Conservation (phyloP, 2,329 filamentous ascomycete species). For the Juglanconis sp. region DNA sequence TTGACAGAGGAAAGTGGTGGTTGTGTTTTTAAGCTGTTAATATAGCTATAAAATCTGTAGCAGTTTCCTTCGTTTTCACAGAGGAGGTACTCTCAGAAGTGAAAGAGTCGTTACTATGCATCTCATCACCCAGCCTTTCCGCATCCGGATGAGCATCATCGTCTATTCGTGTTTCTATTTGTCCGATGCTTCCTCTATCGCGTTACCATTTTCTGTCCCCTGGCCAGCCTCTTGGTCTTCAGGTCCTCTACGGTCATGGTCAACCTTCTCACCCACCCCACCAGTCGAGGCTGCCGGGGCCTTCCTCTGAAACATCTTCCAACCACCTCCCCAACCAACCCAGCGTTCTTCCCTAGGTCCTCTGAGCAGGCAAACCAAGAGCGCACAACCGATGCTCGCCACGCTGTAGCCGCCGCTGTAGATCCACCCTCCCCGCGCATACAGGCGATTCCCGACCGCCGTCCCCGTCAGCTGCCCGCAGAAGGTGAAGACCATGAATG, state of each 20-base stretch:
- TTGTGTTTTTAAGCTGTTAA: too few relatives aligned
- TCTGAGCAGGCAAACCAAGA: neutral
- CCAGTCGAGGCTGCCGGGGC: neutral
- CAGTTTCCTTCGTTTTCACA: too few relatives aligned
- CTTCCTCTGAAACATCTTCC: neutral
- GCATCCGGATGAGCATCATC: too few relatives aligned
- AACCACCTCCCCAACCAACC: neutral
- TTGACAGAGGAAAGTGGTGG: neutral
- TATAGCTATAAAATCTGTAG: too few relatives aligned
- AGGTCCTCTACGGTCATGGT: neutral
- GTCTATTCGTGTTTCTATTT: neutral
- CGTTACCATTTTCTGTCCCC: neutral
- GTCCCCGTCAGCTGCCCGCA: constrained; percentile 17
- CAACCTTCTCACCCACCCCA: neutral
- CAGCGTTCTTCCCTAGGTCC: neutral
- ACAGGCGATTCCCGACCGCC: neutral
- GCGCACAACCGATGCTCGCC: neutral
- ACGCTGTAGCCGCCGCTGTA: neutral
- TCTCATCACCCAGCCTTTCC: too few relatives aligned
- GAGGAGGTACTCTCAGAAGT: too few relatives aligned
- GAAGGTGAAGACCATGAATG: constrained; percentile 17
- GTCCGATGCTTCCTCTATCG: neutral
- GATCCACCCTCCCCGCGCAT: neutral
- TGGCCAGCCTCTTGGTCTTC: neutral
- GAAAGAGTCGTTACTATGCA: too few relatives aligned